A percentile compares a stretch with the other conserved stretches of the same genome.
These are phyloP conservation scores for Anthostomella pinea DNA, from an alignment of 2,329 filamentous ascomycete species.

Conservation along the genomic window DNA sequence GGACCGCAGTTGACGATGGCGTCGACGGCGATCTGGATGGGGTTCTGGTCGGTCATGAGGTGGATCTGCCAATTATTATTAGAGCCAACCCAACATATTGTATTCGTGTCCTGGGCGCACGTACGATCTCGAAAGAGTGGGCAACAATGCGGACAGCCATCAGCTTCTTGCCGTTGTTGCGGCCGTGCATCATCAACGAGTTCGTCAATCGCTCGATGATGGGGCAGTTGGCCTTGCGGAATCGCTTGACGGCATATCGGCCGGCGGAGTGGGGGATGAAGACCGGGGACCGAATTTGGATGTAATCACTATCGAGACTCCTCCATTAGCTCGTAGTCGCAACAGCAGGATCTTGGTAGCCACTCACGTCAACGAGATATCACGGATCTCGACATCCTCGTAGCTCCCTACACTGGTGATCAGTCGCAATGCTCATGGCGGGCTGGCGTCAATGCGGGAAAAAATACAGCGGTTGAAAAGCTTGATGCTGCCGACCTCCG, in stretches of 20 bases:
- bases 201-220: conserved; percentile 99
- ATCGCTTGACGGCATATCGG: conserved; percentile 98
- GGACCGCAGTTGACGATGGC: conserved; percentile 99
- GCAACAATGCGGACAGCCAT: conserved; percentile 99
- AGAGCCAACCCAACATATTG: conserved; percentile 4
- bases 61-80: conserved; percentile 68
- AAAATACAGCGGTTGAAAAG: conserved; percentile 64
- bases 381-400: conserved; percentile 98
- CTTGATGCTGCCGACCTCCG: conserved; percentile 76
- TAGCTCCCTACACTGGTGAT: conserved; percentile 54
- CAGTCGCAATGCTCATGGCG: conserved; percentile 21
- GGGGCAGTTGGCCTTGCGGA: conserved; percentile 99
- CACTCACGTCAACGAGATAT: conserved; percentile 99
- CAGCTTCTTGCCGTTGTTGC: conserved; percentile 99
- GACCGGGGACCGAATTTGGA: conserved; percentile 98
- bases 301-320: conserved; percentile 77
- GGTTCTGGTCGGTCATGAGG: conserved; percentile 99
- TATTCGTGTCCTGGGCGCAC: conserved; percentile 38
- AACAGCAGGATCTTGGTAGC: conserved; percentile 27
- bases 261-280: conserved; percentile 99
- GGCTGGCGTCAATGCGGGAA: conserved; percentile 20
- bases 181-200: conserved; percentile 99
- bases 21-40: conserved; percentile 98
- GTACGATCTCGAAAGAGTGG: conserved; percentile 98
- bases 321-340: conserved; percentile 36